Percentiles rank a stretch among this genome's conserved stretches.
These are phyloP conservation scores for Aureobasidium mangrovei DNA, from an alignment of 2,329 filamentous ascomycete species.

Conservation along the genomic window DNA sequence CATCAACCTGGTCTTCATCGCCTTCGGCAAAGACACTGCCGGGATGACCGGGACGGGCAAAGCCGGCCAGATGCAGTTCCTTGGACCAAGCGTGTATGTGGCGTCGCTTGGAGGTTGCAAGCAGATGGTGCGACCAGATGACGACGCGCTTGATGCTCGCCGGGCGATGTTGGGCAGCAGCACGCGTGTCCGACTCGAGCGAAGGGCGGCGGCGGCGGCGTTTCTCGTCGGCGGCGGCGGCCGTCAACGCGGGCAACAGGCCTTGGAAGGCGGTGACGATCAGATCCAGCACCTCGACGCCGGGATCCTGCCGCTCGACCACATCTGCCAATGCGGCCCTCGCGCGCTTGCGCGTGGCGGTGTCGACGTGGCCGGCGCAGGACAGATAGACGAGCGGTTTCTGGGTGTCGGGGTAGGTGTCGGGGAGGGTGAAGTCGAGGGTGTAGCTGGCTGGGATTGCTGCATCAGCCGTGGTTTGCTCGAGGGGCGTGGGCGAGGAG, in stretches of 20 bases:
- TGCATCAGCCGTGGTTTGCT: conserved; percentile 6
- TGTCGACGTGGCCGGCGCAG: conserved; percentile 12
- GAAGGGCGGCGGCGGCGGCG: neutral
- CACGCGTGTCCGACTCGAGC: neutral
- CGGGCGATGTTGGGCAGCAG: neutral
- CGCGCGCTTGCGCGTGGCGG: conserved; percentile 14
- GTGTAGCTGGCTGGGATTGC: conserved; percentile 14
- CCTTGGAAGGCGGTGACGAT: conserved; percentile 11
- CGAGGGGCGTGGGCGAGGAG: neutral
- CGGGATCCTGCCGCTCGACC: conserved; percentile 1
- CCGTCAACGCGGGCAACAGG: neutral
- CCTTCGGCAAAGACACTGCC: conserved; percentile 17
- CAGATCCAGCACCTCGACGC: conserved; percentile 15
- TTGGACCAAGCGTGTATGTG: conserved; percentile 15
- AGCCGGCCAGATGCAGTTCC: conserved; percentile 14
- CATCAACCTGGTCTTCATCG: conserved; percentile 12
- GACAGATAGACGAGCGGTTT: conserved; percentile 15
- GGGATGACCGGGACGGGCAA: conserved; percentile 15
- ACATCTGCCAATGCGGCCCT: conserved; percentile 9
- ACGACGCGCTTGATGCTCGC: conserved; percentile 15
- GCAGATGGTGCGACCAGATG: conserved; percentile 17
- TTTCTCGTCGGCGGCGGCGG: neutral
- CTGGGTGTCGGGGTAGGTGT: conserved; percentile 10
- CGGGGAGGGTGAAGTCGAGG: conserved; percentile 15
- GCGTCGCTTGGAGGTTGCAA: conserved; percentile 17